These are phyloP conservation scores for Acacia concinna DNA, from an alignment of 331 rosid genomes.

Conservation along the genomic window DNA sequence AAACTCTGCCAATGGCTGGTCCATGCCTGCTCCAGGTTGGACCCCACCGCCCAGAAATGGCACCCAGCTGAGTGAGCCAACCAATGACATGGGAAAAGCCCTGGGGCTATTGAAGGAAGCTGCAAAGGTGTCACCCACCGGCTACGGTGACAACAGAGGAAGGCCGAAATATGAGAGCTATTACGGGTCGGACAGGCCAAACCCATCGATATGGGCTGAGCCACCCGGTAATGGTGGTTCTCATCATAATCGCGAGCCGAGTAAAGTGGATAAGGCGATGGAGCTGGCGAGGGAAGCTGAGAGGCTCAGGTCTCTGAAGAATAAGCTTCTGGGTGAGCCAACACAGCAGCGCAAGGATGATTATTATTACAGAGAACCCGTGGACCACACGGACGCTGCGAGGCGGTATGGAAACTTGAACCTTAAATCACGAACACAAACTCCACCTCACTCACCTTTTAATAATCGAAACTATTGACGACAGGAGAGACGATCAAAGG, in stretches of 20 bases:
- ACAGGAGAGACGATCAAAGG: slow-evolving; percentile 15
- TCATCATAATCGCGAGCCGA: not conserved
- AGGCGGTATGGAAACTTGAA: slow-evolving; percentile 18
- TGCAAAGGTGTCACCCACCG: not conserved
- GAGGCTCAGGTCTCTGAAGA: not conserved
- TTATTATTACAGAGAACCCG: slow-evolving; percentile 1
- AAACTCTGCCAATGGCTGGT: not conserved
- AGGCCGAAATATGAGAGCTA: slow-evolving; percentile 3
- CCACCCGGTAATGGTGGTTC: not conserved
- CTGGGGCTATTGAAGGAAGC: slow-evolving; percentile 39
- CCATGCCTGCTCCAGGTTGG: slow-evolving; percentile 18
- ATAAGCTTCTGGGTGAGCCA: not conserved
- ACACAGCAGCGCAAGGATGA: not conserved
- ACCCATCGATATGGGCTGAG: not conserved
- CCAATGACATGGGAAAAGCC: slow-evolving; percentile 39
- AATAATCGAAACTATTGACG: not conserved
- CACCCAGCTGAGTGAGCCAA: slow-evolving; percentile 38
- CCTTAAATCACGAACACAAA: not conserved
- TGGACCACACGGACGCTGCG: slow-evolving; percentile 25
- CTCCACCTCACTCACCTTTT: not conserved
- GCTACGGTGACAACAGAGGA: not conserved
- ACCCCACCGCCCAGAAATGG: slow-evolving; percentile 26
- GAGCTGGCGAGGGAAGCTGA: slow-evolving; percentile 14
- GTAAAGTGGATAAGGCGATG: not conserved
- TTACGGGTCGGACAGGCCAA: not conserved